Evolutionary conservation across 441 rosid species (phyloP).

Genomic region (Adansonia madagascariensis): DNA sequence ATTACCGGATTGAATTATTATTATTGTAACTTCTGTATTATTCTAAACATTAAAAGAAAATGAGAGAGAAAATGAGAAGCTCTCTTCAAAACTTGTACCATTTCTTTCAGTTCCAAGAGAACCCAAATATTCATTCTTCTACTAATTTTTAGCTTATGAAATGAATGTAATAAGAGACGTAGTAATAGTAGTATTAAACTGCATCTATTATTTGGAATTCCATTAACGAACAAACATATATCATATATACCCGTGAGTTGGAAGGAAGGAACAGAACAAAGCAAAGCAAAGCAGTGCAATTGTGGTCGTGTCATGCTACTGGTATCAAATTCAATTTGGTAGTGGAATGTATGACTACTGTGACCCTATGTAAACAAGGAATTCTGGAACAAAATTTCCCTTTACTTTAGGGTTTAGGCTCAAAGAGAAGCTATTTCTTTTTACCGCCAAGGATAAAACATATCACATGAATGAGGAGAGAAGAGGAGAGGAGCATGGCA

Average conservation of each 20-base stretch:
- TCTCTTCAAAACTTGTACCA: too few relatives aligned
- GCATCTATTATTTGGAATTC: background rate
- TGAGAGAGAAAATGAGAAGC: too few relatives aligned
- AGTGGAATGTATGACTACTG: background rate
- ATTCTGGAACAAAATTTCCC: background rate
- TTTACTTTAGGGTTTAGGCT: background rate
- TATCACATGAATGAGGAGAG: background rate
- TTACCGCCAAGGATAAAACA: background rate
- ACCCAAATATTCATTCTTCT: too few relatives aligned
- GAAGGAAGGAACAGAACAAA: background rate
- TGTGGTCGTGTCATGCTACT: background rate
- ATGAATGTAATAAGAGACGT: background rate
- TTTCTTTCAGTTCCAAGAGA: too few relatives aligned
- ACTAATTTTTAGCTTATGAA: too few relatives aligned
- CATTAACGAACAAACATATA: background rate
- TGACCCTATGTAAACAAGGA: background rate
- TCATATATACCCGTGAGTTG: background rate
- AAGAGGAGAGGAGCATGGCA: too few relatives aligned
- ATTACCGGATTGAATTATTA: background rate
- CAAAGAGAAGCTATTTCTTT: background rate
- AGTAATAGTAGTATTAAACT: background rate
- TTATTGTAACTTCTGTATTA: background rate
- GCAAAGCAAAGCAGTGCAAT: background rate
- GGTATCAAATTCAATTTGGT: background rate
- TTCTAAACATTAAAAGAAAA: background rate